phyloP scores from a whole-genome alignment of 352 stramenopile species.

The Phytophthora europaea region DNA sequence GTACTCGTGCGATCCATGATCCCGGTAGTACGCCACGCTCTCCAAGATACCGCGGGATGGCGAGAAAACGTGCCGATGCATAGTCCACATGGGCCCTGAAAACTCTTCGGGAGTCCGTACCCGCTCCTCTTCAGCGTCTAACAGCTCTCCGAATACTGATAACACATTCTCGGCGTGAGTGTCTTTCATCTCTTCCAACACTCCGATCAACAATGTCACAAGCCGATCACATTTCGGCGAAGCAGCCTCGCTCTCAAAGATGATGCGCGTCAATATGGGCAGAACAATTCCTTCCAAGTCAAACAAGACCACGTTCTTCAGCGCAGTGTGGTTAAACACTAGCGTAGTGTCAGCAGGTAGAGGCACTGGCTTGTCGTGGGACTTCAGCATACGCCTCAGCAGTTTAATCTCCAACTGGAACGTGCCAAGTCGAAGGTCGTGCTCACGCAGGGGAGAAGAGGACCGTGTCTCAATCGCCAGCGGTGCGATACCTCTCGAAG shows the following conservation, averaged over 20 bases:
- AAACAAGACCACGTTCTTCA: conserved; percentile 59
- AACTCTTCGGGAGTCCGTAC: neutral
- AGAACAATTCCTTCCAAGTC: conserved; percentile 44
- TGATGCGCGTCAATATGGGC: conserved; percentile 25
- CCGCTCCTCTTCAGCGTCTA: conserved; percentile 42
- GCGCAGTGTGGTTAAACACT: conserved; percentile 49
- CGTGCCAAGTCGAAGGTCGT: conserved; percentile 28
- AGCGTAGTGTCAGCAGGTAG: conserved; percentile 45
- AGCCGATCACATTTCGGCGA: conserved; percentile 54
- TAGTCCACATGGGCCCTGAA: conserved; percentile 8
- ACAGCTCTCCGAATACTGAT: conserved; percentile 46
- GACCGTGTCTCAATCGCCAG: conserved; percentile 31
- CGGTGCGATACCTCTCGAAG: conserved; percentile 28
- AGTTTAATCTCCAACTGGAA: conserved; percentile 32
- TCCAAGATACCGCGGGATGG: conserved; percentile 64
- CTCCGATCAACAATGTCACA: conserved; percentile 59
- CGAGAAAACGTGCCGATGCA: conserved; percentile 69
- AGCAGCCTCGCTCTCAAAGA: conserved; percentile 22
- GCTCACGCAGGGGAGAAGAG: neutral
- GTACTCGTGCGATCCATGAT: conserved; percentile 59
- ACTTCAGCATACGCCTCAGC: conserved; percentile 19
- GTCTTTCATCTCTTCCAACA: conserved; percentile 76
- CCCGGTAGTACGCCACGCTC: conserved; percentile 70
- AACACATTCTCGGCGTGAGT: conserved; percentile 57
- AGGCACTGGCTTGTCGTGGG: conserved; percentile 9